Conservation (phyloP, 345 rosid genomes). For the Geranium rotundifolium region DNA sequence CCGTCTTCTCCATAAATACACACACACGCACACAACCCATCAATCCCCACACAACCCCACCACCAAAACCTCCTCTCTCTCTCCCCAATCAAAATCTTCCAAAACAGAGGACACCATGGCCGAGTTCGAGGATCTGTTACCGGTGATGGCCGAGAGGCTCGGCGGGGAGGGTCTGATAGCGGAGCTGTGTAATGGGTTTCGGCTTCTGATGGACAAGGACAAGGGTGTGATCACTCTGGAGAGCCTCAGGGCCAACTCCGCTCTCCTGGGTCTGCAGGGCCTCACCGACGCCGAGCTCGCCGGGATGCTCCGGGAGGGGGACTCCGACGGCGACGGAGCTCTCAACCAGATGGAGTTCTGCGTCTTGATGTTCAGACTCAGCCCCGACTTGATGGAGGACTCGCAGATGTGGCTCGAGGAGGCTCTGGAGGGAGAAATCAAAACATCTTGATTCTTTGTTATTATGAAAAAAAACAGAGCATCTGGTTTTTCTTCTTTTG, state of each 20-base stretch:
- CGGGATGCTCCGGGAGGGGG: constrained; percentile 65
- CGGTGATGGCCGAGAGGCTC: constrained; percentile 65
- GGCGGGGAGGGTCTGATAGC: constrained; percentile 72
- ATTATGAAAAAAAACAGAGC: not conserved
- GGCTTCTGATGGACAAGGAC: constrained; percentile 49
- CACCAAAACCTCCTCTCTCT: too few relatives aligned
- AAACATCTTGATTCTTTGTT: constrained; percentile 4
- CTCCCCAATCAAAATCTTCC: too few relatives aligned
- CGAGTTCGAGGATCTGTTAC: constrained; percentile 54
- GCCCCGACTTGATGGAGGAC: constrained; percentile 79
- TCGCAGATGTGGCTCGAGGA: constrained; percentile 49
- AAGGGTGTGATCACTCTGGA: constrained; percentile 68
- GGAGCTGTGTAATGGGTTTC: constrained; percentile 77
- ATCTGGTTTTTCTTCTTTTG: too few relatives aligned
- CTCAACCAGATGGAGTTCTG: constrained; percentile 89
- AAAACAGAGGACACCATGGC: too few relatives aligned
- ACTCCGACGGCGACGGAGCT: constrained; percentile 61
- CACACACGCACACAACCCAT: too few relatives aligned
- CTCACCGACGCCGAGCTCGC: constrained; percentile 61
- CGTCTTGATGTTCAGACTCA: constrained; percentile 80
- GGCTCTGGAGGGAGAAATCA: constrained; percentile 44
- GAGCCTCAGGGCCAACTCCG: constrained; percentile 48
- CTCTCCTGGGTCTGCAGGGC: constrained; percentile 54
- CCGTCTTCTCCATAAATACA: too few relatives aligned
- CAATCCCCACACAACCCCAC: too few relatives aligned